Conservation (phyloP, 2,329 filamentous ascomycete species). For the Chaetomium sp. region DNA sequence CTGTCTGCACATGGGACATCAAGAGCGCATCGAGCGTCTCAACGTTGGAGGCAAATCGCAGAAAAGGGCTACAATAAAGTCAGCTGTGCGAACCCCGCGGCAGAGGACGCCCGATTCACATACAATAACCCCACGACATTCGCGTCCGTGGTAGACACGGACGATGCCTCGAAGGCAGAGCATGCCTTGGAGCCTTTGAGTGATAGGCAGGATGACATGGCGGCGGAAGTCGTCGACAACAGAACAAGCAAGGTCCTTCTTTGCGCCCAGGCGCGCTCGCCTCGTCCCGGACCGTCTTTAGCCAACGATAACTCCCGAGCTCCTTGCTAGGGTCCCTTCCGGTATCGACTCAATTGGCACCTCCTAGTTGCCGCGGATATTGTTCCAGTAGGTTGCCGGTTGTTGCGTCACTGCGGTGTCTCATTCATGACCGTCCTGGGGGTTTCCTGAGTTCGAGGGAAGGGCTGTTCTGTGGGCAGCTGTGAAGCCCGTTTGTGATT, state of each 20-base stretch:
- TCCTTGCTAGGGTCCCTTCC: slow-evolving; percentile 1
- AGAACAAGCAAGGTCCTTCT: slow-evolving; percentile 33
- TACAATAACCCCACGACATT: slow-evolving; percentile 66
- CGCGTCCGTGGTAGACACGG: slow-evolving; percentile 67
- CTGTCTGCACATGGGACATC: slow-evolving; percentile 69
- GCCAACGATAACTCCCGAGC: slow-evolving; percentile 17
- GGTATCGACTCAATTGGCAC: slow-evolving; percentile 4
- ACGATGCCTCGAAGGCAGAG: slow-evolving; percentile 71
- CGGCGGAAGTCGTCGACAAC: slow-evolving; percentile 42
- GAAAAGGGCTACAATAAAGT: slow-evolving; percentile 68
- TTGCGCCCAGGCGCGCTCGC: slow-evolving; percentile 24
- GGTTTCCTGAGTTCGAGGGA: slow-evolving; percentile 25
- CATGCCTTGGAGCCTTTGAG: slow-evolving; percentile 70
- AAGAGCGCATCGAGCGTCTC: slow-evolving; percentile 78
- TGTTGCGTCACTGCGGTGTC: slow-evolving; percentile 24
- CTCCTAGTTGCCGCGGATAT: not conserved
- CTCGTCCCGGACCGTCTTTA: slow-evolving; percentile 20
- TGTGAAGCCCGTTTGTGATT: not conserved
- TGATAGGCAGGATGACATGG: slow-evolving; percentile 60
- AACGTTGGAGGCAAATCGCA: slow-evolving; percentile 75
- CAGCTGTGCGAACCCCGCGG: not conserved
- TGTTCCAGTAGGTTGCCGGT: slow-evolving; percentile 14
- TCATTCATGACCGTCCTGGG: slow-evolving; percentile 33
- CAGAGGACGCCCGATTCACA: slow-evolving; percentile 38
- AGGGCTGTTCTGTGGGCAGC: not conserved